Conservation (phyloP, 352 stramenopile species). For the Globisporangium lucens region DNA sequence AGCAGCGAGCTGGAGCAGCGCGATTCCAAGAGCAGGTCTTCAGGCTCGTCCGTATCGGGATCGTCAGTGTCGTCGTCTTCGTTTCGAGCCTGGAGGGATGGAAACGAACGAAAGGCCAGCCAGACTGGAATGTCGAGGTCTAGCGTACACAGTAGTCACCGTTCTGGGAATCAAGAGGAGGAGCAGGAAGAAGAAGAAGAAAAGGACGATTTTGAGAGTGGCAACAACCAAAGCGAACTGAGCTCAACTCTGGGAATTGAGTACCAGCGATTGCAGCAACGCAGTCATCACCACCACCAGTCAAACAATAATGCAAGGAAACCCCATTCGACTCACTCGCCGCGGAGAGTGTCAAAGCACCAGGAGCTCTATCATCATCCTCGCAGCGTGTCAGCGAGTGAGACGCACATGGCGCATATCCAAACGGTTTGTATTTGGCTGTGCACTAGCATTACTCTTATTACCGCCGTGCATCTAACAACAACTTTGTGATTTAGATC, state of each 20-base stretch:
- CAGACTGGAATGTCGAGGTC: neutral
- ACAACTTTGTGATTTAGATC: slow-evolving; percentile 29
- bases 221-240: slow-evolving; percentile 14
- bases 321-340: neutral
- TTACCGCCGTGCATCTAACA: neutral
- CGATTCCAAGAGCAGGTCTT: neutral
- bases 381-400: slow-evolving; percentile 4
- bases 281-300: neutral
- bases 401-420: slow-evolving; percentile 27
- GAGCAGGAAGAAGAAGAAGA: slow-evolving; percentile 16
- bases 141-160: neutral
- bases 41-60: neutral
- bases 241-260: neutral
- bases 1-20: slow-evolving; percentile 13
- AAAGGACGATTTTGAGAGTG: slow-evolving; percentile 5
- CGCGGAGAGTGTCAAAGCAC: neutral
- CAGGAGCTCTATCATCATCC: slow-evolving; percentile 3
- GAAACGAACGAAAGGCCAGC: neutral
- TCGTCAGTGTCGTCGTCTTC: neutral
- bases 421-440: slow-evolving; percentile 28
- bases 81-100: neutral
- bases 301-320: neutral
- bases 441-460: too few species aligned
- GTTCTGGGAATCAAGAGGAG: slow-evolving; percentile 12
- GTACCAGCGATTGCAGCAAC: neutral